Conservation (phyloP, 2,329 filamentous ascomycete genomes). For the Alternaria solani region DNA sequence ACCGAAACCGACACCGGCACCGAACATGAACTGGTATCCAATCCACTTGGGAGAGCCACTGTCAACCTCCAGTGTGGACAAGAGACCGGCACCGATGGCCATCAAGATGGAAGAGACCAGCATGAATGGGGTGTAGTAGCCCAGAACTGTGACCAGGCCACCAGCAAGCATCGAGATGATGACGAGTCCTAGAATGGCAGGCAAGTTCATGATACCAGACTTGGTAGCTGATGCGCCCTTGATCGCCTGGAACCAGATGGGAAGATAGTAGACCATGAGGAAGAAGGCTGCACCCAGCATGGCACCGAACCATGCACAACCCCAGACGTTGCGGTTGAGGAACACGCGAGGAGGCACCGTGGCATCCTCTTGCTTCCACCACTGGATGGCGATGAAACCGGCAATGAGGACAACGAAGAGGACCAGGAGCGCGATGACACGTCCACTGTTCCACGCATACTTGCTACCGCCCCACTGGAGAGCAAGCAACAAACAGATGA, state of each 20-base stretch:
- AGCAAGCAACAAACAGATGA: slow-evolving; percentile 59
- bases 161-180: slow-evolving; percentile 54
- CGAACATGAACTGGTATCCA: slow-evolving; percentile 52
- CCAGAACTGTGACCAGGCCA: slow-evolving; percentile 50
- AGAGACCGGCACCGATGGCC: slow-evolving; percentile 57
- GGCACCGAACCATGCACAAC: slow-evolving; percentile 52
- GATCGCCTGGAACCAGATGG: slow-evolving; percentile 61
- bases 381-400: slow-evolving; percentile 54
- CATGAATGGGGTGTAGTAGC: slow-evolving; percentile 62
- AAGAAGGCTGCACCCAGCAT: slow-evolving; percentile 56
- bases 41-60: slow-evolving; percentile 51
- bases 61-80: slow-evolving; percentile 54
- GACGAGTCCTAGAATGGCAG: slow-evolving; percentile 57
- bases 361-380: slow-evolving; percentile 55
- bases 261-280: slow-evolving; percentile 56
- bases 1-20: slow-evolving; percentile 56
- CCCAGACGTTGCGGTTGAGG: slow-evolving; percentile 56
- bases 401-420: slow-evolving; percentile 54
- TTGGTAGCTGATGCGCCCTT: slow-evolving; percentile 56
- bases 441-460: slow-evolving; percentile 55
- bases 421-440: slow-evolving; percentile 58
- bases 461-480: slow-evolving; percentile 61
- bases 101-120: slow-evolving; percentile 53
- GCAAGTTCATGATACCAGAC: slow-evolving; percentile 59
- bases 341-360: slow-evolving; percentile 59